A percentile compares a stretch with the other conserved stretches of the same genome.
Evolutionary conservation across 2,329 filamentous ascomycete species (phyloP).

Genomic region (Penicillium palitans): DNA sequence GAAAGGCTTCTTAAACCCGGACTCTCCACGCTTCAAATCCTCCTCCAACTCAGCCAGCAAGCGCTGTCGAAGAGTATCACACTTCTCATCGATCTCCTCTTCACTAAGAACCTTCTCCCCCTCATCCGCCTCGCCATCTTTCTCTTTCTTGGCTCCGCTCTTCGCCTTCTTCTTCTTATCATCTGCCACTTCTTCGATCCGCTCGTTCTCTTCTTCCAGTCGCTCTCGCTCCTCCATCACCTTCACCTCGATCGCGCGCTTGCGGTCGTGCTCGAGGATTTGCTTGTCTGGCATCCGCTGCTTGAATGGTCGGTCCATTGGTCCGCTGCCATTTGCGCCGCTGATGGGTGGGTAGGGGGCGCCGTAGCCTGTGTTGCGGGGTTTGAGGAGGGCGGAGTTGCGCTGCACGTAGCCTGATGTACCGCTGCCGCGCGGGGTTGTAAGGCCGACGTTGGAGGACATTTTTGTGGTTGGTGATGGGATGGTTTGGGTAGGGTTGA

Average conservation of each 20-base stretch:
- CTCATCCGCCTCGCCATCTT: conserved; percentile 14
- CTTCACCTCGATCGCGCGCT: conserved; percentile 87
- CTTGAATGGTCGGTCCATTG: conserved; percentile 59
- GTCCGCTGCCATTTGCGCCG: conserved; percentile 53
- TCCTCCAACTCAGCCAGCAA: conserved; percentile 59
- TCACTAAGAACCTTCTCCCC: conserved; percentile 32
- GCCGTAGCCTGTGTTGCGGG: conserved; percentile 67
- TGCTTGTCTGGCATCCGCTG: conserved; percentile 87
- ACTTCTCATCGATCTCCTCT: conserved; percentile 75
- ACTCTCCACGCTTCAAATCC: conserved; percentile 26
- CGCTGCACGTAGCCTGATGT: conserved; percentile 98
- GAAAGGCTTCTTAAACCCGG: conserved; percentile 27
- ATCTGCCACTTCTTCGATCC: conserved; percentile 69
- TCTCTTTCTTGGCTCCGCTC: conserved; percentile 49
- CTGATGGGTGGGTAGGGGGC: conserved; percentile 66
- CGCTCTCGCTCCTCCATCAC: conserved; percentile 86
- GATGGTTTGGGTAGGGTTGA: not conserved
- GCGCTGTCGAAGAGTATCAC: conserved; percentile 65
- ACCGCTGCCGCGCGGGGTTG: conserved; percentile 89
- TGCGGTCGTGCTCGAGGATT: conserved; percentile 91
- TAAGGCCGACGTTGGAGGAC: conserved; percentile 96
- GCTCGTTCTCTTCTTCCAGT: conserved; percentile 75
- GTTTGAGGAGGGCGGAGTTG: conserved; percentile 84
- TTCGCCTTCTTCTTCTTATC: conserved; percentile 67
- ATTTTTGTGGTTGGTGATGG: conserved; percentile 51